These are phyloP conservation scores for Talaromyces sp. DNA, from an alignment of 2,329 filamentous ascomycete species.

Conservation along the genomic window DNA sequence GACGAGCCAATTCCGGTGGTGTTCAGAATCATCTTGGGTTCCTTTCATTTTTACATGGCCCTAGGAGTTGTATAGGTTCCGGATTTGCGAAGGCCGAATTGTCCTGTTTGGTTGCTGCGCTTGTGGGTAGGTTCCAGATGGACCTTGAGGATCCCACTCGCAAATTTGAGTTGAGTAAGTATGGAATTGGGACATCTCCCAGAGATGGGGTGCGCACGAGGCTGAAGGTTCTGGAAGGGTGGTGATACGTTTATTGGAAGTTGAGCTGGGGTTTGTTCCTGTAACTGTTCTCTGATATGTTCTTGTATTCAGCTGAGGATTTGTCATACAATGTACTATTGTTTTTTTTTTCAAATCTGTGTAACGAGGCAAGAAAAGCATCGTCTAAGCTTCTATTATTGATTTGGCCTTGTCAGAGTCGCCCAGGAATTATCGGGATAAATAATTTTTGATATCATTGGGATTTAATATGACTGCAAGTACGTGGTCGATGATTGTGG, in stretches of 20 bases:
- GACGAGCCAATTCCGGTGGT: constrained; percentile 53
- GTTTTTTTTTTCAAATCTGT: no score
- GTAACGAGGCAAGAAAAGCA: no score
- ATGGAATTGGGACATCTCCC: constrained; percentile 59
- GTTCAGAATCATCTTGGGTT: constrained; percentile 41
- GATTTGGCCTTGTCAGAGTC: no score
- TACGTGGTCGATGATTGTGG: not conserved
- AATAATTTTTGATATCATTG: not conserved
- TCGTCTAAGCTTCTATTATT: no score
- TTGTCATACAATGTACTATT: no score
- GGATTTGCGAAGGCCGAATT: constrained; percentile 79
- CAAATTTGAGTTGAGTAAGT: constrained; percentile 55
- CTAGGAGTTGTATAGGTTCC: constrained; percentile 77
- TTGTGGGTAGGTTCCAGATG: constrained; percentile 68
- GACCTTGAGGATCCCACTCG: constrained; percentile 58
- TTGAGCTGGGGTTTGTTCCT: not conserved
- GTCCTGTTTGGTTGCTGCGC: constrained; percentile 70
- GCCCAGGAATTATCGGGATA: not conserved
- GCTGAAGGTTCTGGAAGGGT: constrained; percentile 50
- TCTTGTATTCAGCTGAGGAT: no score
- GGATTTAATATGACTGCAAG: not conserved
- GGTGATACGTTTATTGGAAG: not conserved
- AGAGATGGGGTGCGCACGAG: constrained; percentile 66
- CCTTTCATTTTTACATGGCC: constrained; percentile 46
- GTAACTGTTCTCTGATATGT: not conserved